A percentile compares a stretch with the other conserved stretches of the same genome.
Evolutionary conservation across 805 yeast species (phyloP).

Genomic region (Aciculoconidium aculeatum): DNA sequence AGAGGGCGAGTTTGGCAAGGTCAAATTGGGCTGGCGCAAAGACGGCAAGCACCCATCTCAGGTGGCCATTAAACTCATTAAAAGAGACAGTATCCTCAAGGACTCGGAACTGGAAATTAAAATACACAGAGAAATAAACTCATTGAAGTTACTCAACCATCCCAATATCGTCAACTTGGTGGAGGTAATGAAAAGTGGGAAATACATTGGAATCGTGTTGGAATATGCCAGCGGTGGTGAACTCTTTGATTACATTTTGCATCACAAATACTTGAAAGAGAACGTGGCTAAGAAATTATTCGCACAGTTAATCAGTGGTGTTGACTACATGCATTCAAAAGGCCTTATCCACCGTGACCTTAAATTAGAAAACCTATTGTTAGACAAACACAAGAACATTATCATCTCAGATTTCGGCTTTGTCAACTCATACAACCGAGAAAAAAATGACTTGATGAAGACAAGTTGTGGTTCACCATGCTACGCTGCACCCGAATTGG

Average conservation of each 20-base stretch:
- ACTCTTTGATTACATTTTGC: conserved; percentile 84
- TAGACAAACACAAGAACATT: conserved; percentile 83
- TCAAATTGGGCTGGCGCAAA: conserved; percentile 92
- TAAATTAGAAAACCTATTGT: conserved; percentile 64
- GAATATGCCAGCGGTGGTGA: conserved; percentile 99
- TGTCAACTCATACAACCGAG: conserved; percentile 72
- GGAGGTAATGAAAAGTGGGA: conserved; percentile 89
- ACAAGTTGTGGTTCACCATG: conserved; percentile 98
- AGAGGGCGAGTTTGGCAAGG: conserved; percentile 98
- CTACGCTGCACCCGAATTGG: conserved; percentile 97
- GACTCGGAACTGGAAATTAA: conserved; percentile 83
- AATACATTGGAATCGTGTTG: conserved; percentile 91
- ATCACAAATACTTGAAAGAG: conserved; percentile 82
- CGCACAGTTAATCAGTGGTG: conserved; percentile 92
- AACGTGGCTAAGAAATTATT: conserved; percentile 78
- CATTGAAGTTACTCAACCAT: conserved; percentile 77
- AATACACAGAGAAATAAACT: conserved; percentile 89
- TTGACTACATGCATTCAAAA: conserved; percentile 78
- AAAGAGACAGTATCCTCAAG: conserved; percentile 81
- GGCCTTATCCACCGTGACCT: conserved; percentile 77
- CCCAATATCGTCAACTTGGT: conserved; percentile 91
- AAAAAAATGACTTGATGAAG: conserved; percentile 71
- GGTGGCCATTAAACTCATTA: conserved; percentile 89
- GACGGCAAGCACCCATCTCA: conserved; percentile 73
- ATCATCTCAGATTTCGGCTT: conserved; percentile 91